phyloP scores from a whole-genome alignment of 495 filamentous ascomycete species.

The Hyaloscypha bicolor region DNA sequence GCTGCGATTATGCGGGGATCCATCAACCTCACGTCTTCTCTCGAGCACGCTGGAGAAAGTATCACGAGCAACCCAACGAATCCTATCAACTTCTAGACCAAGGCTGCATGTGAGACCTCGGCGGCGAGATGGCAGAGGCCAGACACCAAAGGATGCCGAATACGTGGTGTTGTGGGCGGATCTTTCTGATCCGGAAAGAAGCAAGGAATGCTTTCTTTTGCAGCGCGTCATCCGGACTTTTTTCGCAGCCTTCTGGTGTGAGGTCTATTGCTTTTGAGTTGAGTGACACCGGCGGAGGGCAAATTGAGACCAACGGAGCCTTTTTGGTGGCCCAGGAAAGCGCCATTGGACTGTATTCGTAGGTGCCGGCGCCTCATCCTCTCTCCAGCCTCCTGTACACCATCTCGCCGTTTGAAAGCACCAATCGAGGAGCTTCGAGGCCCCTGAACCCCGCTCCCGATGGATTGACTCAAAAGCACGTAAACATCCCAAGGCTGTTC shows the following conservation, averaged over 20 bases:
- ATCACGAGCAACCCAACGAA: background rate
- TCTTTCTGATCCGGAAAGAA: background rate
- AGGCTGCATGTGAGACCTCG: background rate
- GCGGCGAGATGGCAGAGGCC: background rate
- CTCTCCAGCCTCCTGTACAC: background rate
- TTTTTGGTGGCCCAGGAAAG: background rate
- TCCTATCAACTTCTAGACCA: background rate
- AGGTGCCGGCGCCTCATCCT: background rate
- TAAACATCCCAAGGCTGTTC: background rate
- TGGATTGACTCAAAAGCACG: constrained; percentile 5
- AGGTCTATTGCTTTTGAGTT: no score
- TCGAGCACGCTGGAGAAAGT: background rate
- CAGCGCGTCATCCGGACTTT: background rate
- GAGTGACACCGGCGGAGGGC: background rate
- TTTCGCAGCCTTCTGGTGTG: background rate
- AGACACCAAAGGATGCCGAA: background rate
- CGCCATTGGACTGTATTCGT: background rate
- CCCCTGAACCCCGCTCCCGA: background rate
- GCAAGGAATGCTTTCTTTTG: constrained; percentile 2
- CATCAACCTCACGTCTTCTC: background rate
- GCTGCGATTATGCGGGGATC: background rate
- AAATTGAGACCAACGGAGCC: no score
- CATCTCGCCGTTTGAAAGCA: constrained; percentile 4
- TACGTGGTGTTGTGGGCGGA: background rate
- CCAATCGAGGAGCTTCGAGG: constrained; percentile 10